phyloP scores from a whole-genome alignment of 306 rosid genomes.

The Rosa multiflora region DNA sequence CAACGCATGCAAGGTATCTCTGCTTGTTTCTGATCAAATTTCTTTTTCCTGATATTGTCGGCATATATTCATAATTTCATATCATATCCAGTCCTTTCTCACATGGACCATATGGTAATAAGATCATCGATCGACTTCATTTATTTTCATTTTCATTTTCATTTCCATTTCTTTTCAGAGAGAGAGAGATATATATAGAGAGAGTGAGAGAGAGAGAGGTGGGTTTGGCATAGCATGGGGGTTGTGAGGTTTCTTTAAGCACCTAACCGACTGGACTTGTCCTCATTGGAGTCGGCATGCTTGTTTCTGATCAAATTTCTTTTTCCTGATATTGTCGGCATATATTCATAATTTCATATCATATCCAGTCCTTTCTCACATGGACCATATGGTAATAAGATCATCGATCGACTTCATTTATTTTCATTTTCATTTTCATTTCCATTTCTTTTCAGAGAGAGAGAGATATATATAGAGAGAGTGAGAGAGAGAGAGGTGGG shows the following conservation, averaged over 20 bases:
- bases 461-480: slow-evolving; percentile 15
- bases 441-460: neutral
- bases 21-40: slow-evolving; percentile 21
- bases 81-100: neutral
- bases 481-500: slow-evolving; percentile 19
- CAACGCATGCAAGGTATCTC: neutral
- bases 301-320: too few relatives aligned
- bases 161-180: neutral
- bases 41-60: neutral
- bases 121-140: slow-evolving; percentile 9
- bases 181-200: slow-evolving; percentile 15
- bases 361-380: neutral
- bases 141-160: neutral
- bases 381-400: slow-evolving; percentile 11
- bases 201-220: slow-evolving; percentile 16
- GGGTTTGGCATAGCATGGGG: slow-evolving; percentile 12
- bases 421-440: neutral
- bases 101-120: slow-evolving; percentile 1
- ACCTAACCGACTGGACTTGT: slow-evolving; percentile 34
- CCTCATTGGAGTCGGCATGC: slow-evolving; percentile 16
- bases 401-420: neutral
- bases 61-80: slow-evolving; percentile 1
- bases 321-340: slow-evolving; percentile 33
- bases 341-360: slow-evolving; percentile 22
- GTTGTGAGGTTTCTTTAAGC: slow-evolving; percentile 20